phyloP scores from a whole-genome alignment of 2,329 filamentous ascomycete species.

The Pseudogymnoascus sp. region DNA sequence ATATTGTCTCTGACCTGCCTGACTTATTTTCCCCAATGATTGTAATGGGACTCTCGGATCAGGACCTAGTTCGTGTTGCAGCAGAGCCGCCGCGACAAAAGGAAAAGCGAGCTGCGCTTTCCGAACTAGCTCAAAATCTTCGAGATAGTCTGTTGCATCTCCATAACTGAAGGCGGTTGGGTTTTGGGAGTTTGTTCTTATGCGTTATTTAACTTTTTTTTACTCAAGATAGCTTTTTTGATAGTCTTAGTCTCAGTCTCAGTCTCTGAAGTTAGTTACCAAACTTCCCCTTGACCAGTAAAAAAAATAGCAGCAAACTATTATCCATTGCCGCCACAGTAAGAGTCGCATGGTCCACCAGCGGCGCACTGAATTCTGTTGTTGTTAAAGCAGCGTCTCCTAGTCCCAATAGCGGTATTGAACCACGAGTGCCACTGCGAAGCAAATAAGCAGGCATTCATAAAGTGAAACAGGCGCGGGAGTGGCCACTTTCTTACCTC shows the following conservation, averaged over 20 bases:
- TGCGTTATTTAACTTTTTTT: background rate
- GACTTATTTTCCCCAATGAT: slow-evolving; percentile 19
- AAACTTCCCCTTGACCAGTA: background rate
- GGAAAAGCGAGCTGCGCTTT: background rate
- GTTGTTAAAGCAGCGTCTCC: slow-evolving; percentile 14
- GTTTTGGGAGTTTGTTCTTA: background rate
- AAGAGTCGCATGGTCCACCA: slow-evolving; percentile 14
- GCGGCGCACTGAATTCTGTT: slow-evolving; percentile 14
- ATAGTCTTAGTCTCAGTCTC: background rate
- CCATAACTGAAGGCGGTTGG: background rate
- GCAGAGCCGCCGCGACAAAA: slow-evolving; percentile 14
- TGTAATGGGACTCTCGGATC: slow-evolving; percentile 15
- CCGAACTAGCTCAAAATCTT: slow-evolving; percentile 2
- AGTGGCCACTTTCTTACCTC: background rate
- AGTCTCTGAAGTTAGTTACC: background rate
- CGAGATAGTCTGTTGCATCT: background rate
- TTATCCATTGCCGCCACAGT: slow-evolving; percentile 15
- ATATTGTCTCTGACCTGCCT: slow-evolving; percentile 17
- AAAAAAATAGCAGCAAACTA: background rate
- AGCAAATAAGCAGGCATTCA: background rate
- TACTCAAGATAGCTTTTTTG: background rate
- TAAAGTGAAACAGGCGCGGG: background rate
- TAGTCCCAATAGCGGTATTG: slow-evolving; percentile 15
- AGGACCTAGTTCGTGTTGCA: slow-evolving; percentile 15
- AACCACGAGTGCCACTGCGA: slow-evolving; percentile 14